Evolutionary conservation across 164 flowering plant species (phyloP).

Genomic region (Aristolochia contorta): DNA sequence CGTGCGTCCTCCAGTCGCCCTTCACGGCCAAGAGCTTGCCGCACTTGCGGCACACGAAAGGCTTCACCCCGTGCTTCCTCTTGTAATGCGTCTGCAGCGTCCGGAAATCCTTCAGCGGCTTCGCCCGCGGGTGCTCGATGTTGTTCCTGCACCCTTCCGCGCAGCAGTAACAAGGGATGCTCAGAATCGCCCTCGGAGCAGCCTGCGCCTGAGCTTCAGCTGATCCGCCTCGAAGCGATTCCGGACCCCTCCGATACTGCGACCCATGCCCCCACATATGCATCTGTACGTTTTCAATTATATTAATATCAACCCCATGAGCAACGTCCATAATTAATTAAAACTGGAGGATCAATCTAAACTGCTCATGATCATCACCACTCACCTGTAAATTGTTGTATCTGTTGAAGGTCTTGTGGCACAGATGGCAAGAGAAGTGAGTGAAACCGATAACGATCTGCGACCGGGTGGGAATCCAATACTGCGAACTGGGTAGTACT

Average conservation of each 20-base stretch:
- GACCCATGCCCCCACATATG: slow-evolving; percentile 89
- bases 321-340: too few relatives aligned
- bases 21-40: slow-evolving; percentile 56
- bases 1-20: slow-evolving; percentile 75
- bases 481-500: slow-evolving; percentile 14
- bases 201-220: too few relatives aligned
- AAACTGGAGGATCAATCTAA: too few relatives aligned
- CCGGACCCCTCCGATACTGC: slow-evolving; percentile 58
- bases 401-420: slow-evolving; percentile 70
- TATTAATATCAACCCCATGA: too few relatives aligned
- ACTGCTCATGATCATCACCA: too few relatives aligned
- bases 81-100: slow-evolving; percentile 66
- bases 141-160: slow-evolving; percentile 55
- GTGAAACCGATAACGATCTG: slow-evolving; percentile 64
- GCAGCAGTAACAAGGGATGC: slow-evolving; percentile 66
- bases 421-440: slow-evolving; percentile 58
- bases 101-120: slow-evolving; percentile 55
- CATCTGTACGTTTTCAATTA: slow-evolving; percentile 26
- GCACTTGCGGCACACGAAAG: slow-evolving; percentile 49
- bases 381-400: slow-evolving; percentile 77
- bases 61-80: slow-evolving; percentile 60
- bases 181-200: slow-evolving; percentile 35
- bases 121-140: slow-evolving; percentile 43
- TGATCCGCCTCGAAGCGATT: slow-evolving; percentile 47
- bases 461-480: slow-evolving; percentile 67